Conservation (phyloP, 257 asterid species). For the Ballota nigra region DNA sequence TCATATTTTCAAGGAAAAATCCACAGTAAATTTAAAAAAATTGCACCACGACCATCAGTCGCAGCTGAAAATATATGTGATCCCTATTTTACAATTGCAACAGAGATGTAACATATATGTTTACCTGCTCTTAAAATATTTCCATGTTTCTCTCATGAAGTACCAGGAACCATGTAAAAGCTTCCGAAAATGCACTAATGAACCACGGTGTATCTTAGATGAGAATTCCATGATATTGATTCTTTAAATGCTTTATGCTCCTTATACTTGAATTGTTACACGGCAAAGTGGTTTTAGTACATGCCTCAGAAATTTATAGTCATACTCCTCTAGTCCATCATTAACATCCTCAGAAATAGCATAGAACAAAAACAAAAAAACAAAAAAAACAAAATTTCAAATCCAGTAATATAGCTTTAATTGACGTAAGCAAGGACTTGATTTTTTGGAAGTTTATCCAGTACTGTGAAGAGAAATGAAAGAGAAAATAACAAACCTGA, state of each 20-base stretch:
- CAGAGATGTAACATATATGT: no score
- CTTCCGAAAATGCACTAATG: background rate
- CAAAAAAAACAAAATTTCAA: background rate
- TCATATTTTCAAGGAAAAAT: background rate
- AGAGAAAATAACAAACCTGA: constrained; percentile 51
- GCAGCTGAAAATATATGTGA: background rate
- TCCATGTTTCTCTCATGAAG: background rate
- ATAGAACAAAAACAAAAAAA: background rate
- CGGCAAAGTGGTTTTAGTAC: background rate
- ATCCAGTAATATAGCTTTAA: background rate
- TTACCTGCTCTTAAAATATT: background rate
- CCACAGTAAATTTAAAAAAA: background rate
- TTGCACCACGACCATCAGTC: background rate
- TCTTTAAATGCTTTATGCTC: background rate
- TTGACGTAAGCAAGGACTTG: background rate
- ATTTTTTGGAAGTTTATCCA: background rate
- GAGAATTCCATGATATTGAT: background rate
- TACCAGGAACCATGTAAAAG: background rate
- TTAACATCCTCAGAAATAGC: constrained; percentile 1
- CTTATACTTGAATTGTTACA: background rate
- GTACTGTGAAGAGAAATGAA: background rate
- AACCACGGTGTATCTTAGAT: background rate
- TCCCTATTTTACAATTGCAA: background rate
- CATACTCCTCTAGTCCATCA: constrained; percentile 1
- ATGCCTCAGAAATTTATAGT: background rate